phyloP scores from a whole-genome alignment of 2,329 filamentous ascomycete genomes.

The Calonectria crousiana region DNA sequence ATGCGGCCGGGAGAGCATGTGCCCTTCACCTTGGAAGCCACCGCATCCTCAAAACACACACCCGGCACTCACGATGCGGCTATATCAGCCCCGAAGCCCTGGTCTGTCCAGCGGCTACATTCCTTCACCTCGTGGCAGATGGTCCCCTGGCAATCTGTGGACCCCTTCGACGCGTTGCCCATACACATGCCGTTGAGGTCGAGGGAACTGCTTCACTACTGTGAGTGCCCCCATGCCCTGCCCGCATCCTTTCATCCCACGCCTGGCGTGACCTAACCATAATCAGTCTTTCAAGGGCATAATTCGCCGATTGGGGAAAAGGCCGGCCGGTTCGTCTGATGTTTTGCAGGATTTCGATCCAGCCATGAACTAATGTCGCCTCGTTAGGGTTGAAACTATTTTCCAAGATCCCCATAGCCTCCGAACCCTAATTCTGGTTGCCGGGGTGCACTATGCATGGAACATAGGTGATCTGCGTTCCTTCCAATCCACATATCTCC shows the following conservation, averaged over 20 bases:
- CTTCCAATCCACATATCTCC: neutral
- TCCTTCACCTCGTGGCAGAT: neutral
- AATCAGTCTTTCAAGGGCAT: neutral
- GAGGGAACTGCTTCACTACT: constrained; percentile 4
- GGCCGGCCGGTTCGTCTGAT: neutral
- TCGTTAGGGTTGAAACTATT: neutral
- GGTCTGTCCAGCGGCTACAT: neutral
- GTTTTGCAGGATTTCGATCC: neutral
- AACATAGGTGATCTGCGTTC: neutral
- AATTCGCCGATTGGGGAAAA: neutral
- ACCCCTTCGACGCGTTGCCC: neutral
- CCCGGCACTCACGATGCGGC: neutral
- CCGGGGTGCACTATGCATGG: neutral
- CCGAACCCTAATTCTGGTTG: neutral
- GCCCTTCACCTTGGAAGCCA: neutral
- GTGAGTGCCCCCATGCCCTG: neutral
- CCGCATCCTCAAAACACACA: neutral
- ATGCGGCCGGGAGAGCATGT: neutral
- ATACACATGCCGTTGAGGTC: constrained; percentile 4
- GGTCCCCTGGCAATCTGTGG: constrained; percentile 6
- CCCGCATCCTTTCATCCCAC: neutral
- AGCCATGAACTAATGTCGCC: too few relatives aligned
- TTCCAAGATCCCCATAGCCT: neutral
- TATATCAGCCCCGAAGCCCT: neutral
- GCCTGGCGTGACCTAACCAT: neutral